Percentiles rank a stretch among this genome's conserved stretches.
These are phyloP conservation scores for Persicaria maculosa DNA, from an alignment of 148 eudicot genomes.

Conservation along the genomic window DNA sequence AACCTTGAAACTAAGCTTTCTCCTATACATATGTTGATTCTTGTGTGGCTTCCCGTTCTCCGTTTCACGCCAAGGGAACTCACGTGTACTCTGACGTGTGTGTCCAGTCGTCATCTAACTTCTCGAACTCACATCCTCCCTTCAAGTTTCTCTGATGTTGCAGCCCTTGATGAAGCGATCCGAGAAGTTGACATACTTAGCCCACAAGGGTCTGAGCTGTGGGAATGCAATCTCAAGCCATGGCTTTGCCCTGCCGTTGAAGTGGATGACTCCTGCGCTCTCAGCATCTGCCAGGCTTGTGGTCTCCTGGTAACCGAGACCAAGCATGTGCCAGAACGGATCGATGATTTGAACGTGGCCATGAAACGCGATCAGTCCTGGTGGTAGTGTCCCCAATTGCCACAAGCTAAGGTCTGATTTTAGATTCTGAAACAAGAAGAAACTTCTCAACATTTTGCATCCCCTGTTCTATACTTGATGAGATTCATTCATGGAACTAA, in stretches of 20 bases:
- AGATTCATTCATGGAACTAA: neutral
- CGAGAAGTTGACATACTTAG: conserved; percentile 63
- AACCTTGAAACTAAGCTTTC: neutral
- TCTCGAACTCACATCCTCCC: neutral
- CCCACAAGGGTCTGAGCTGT: conserved; percentile 63
- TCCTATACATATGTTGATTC: neutral
- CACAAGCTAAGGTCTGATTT: conserved; percentile 95
- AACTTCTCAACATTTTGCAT: neutral
- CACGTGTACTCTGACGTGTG: neutral
- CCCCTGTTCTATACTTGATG: neutral
- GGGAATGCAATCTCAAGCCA: conserved; percentile 98
- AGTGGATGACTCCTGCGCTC: conserved; percentile 80
- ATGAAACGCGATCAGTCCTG: conserved; percentile 94
- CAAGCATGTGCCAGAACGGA: conserved; percentile 93
- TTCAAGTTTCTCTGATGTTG: conserved; percentile 50
- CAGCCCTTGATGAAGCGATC: conserved; percentile 78
- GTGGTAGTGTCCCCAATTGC: conserved; percentile 96
- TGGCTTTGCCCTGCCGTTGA: conserved; percentile 89
- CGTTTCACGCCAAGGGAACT: neutral
- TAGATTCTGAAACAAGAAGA: conserved; percentile 51
- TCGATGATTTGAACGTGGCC: conserved; percentile 66
- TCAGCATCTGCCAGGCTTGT: conserved; percentile 64
- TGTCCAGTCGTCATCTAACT: neutral
- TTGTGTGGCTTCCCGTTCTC: neutral
- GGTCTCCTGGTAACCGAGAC: conserved; percentile 84